Evolutionary conservation across 257 asterid genomes (phyloP).

Genomic region (Nicotiana attenuata): DNA sequence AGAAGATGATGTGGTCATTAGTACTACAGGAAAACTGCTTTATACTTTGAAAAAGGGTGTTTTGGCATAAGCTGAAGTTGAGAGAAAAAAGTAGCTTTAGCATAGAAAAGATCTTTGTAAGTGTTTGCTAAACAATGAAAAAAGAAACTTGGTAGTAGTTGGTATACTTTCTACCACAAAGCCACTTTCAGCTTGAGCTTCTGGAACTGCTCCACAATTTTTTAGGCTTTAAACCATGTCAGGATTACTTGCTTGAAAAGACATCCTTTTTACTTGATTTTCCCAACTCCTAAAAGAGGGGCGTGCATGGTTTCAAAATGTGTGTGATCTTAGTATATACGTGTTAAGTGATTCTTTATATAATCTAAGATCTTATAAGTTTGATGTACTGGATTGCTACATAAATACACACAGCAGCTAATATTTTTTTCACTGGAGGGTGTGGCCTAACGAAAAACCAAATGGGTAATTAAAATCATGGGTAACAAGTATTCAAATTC

Average conservation of each 20-base stretch:
- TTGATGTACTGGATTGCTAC: neutral
- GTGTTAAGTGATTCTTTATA: too few relatives aligned
- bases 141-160: too few relatives aligned
- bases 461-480: neutral
- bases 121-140: neutral
- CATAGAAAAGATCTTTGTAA: neutral
- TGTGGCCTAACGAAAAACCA: too few relatives aligned
- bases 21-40: neutral
- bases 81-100: neutral
- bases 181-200: neutral
- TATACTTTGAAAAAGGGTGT: neutral
- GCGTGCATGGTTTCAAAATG: too few relatives aligned
- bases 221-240: neutral
- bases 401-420: neutral
- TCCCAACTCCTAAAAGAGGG: neutral
- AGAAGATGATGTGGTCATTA: neutral
- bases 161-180: neutral
- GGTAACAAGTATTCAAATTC: too few relatives aligned
- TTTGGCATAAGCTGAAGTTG: neutral
- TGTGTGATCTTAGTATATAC: too few relatives aligned
- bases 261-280: neutral
- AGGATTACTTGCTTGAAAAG: neutral
- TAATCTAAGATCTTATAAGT: too few relatives aligned
- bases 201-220: neutral
- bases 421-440: neutral